phyloP scores from a whole-genome alignment of 2,329 filamentous ascomycete species.

The Aureobasidium musti region DNA sequence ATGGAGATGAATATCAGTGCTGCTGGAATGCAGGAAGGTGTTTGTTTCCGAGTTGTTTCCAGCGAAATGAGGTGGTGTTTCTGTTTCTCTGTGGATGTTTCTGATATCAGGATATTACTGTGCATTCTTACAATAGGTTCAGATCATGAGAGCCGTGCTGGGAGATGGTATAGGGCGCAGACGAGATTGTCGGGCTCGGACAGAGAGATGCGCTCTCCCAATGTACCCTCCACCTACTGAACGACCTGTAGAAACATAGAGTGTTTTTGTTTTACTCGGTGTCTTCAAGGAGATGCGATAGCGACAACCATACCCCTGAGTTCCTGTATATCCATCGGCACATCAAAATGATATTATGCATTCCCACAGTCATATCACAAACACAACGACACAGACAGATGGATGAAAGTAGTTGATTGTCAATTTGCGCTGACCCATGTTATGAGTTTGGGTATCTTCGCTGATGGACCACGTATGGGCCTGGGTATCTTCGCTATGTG shows the following conservation, averaged over 20 bases:
- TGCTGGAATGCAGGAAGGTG: not conserved
- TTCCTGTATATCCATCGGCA: not conserved
- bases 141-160: not conserved
- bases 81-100: constrained; percentile 5
- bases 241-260: not conserved
- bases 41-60: not conserved
- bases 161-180: not conserved
- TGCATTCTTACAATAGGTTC: not conserved
- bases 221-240: not conserved
- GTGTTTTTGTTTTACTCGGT: not conserved
- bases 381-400: not conserved
- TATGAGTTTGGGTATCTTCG: constrained; percentile 7
- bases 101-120: not conserved
- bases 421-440: not conserved
- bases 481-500: constrained; percentile 17
- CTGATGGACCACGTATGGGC: constrained; percentile 7
- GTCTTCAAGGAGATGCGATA: not conserved
- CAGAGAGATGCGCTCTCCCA: not conserved
- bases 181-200: not conserved
- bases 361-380: not conserved
- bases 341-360: not conserved
- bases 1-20: too few relatives aligned
- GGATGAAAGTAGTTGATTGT: not conserved
- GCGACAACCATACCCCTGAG: not conserved
- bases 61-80: not conserved